Conservation (phyloP, 1,284 basidiomycete genomes). For the Tremellales sp. region DNA sequence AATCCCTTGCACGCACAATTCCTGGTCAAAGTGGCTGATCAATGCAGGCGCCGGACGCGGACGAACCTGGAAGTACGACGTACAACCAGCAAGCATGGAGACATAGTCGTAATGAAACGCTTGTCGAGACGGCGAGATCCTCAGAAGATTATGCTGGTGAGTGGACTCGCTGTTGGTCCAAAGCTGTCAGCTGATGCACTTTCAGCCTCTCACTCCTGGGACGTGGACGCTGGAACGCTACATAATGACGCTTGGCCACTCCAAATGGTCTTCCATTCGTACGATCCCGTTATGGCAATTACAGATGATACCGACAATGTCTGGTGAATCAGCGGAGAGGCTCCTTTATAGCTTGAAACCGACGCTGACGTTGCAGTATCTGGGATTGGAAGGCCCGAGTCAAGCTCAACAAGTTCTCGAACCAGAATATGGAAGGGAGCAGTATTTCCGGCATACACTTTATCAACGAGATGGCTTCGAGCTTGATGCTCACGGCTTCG, state of each 20-base stretch:
- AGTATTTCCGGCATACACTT: slow-evolving; percentile 86
- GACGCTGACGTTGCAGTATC: slow-evolving; percentile 55
- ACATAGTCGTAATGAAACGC: slow-evolving; percentile 80
- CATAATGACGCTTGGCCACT: slow-evolving; percentile 67
- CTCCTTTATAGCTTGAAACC: background rate
- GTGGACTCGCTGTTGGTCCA: slow-evolving; percentile 26
- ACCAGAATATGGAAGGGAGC: slow-evolving; percentile 77
- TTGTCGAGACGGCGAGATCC: slow-evolving; percentile 60
- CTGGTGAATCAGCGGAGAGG: slow-evolving; percentile 61
- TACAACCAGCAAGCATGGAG: slow-evolving; percentile 97
- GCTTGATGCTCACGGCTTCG: slow-evolving; percentile 82
- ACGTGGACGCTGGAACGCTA: slow-evolving; percentile 70
- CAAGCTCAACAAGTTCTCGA: slow-evolving; percentile 77
- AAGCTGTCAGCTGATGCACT: slow-evolving; percentile 1
- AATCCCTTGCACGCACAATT: background rate
- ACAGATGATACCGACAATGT: slow-evolving; percentile 84
- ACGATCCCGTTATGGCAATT: slow-evolving; percentile 80
- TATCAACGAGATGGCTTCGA: slow-evolving; percentile 93
- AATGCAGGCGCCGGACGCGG: slow-evolving; percentile 80
- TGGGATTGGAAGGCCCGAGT: slow-evolving; percentile 89
- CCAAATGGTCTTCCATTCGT: slow-evolving; percentile 84
- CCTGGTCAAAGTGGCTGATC: slow-evolving; percentile 1
- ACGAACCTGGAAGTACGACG: slow-evolving; percentile 88
- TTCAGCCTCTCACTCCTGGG: slow-evolving; percentile 64
- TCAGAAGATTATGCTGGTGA: slow-evolving; percentile 66